Base-by-base conservation (phyloP, 2,329 filamentous ascomycete genomes). In the Botrytis squamosa region DNA sequence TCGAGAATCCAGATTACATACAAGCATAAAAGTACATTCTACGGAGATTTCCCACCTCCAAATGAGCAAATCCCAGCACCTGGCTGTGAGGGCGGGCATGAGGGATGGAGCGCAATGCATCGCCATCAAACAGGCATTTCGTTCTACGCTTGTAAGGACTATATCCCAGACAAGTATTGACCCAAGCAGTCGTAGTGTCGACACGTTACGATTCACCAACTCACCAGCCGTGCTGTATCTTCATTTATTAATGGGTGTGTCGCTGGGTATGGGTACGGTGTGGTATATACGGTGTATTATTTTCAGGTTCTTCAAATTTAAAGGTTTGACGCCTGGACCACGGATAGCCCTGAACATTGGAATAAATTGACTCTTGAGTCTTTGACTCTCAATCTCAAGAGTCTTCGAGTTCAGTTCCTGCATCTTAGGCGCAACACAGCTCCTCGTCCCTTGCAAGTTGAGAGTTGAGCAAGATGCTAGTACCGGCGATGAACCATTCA, bases 1-100 rank as follows among this genome's bases (percentile, higher is more conserved):
- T 55, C 25, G 36, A 42, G 44, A 36, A 8, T 55, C 12, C n/a
- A 29, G 16, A 29, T 18, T 65, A 20, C 60, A 66, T 65, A 20
- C 60, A 66, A 38, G 60, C 60, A 71, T 71, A n/a, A 29, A n/a
- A 46, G 16, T 8, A 22, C 38, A 25, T 46, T 59, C n/a, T 25
- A 52, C 70, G 70, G 70, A 44, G 64, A 33, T 71, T 71, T 49
- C 70, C 70, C 70, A 71, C 60, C 42, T 44, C 33, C 33, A 55
- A 64, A 67, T 20, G 64, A 52, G 7, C 64, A 14, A 36, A 57
- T 29, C 60, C 60, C 22, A 44, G 60, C 38, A 66, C 36, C 18
- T 38, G 38, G 70, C 16, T 10, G 5, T 64, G 57, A 68, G 65
- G 36, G 25, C 49, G 49, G 49, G 49, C 49, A n/a, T 55, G 49